Evolutionary conservation across 495 filamentous ascomycete species (phyloP), one percentile per base, ranked within the genome.

Genomic region (Neurospora pannonica): DNA sequence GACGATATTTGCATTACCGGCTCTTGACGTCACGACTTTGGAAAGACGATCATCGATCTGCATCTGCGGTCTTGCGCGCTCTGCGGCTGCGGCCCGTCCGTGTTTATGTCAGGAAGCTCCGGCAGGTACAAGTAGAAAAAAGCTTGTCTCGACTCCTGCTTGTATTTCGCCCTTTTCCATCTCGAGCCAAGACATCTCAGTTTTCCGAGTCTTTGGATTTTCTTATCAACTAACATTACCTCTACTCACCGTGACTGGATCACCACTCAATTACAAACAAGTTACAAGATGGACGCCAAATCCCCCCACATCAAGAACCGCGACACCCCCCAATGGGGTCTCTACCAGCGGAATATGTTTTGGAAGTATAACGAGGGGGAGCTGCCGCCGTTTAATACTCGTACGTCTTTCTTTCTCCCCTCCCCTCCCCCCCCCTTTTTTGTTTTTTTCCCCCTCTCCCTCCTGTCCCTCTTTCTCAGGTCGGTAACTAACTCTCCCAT

Each of bases 261-360:
- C 13, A 15, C 4, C 38, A 15, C 38, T 39, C 38, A 39, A 43
- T 43, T 1, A 15, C 40, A 43, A n/a, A 7, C 17, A n/a, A n/a
- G n/a, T n/a, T n/a, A 17, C 40, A 43, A 60, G n/a, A 60, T 60
- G 48, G 88, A 91, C 77, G 85, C 88, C 19, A 86, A 84, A 7
- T 89, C 88, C 75, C 86, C 87, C 10, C 89, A 90, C 78, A 87
- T 89, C 74, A 74, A 84, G 43, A 81, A 85, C 36, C 81, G 89
- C 38, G 86, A 80, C 70, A 91, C 89, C 2, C 88, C 89, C 28
- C 88, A 90, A 83, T 91, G 86, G 84, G 86, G 78, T 6, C 82
- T 89, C 6, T 91, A 91, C 74, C 89, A 91, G 72, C 83, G 89
- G 4, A 88, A 91, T 76, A 85, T 88, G 69, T 90, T 91, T 75